Evolutionary conservation across 2,329 filamentous ascomycete genomes (phyloP).

Genomic region (Calcarisporium arbuscula): DNA sequence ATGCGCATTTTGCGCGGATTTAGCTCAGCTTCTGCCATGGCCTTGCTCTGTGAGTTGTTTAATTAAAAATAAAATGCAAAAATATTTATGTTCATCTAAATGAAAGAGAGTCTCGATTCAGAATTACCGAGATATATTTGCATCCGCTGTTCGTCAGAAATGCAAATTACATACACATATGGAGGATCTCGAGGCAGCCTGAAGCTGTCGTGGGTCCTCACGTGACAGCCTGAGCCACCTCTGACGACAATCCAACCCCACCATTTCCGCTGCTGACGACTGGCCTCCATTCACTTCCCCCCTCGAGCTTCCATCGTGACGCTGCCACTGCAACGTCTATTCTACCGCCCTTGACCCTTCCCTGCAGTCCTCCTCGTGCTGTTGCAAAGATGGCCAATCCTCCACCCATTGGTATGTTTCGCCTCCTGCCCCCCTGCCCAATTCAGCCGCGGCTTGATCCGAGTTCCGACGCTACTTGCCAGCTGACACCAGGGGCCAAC

Average conservation of each 20-base stretch:
- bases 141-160: too few species aligned
- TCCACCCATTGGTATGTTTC: constrained; percentile 47
- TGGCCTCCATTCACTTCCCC: constrained; percentile 9
- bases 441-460: constrained; percentile 10
- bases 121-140: too few species aligned
- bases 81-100: too few species aligned
- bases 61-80: too few species aligned
- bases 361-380: constrained; percentile 8
- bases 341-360: constrained; percentile 1
- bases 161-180: too few species aligned
- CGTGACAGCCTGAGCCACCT: constrained; percentile 30
- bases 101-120: too few species aligned
- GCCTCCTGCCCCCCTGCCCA: constrained; percentile 8
- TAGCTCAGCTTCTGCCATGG: background rate
- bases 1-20: constrained; percentile 34
- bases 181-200: too few species aligned
- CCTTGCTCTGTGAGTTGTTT: too few species aligned
- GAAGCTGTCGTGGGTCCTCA: constrained; percentile 26
- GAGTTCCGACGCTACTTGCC: constrained; percentile 7
- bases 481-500: too few species aligned
- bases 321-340: background rate
- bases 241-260: constrained; percentile 31
- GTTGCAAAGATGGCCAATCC: constrained; percentile 41
- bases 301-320: constrained; percentile 1
- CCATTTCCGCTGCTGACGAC: constrained; percentile 17